Evolutionary conservation across 345 rosid genomes (phyloP), one percentile per base, ranked within the genome.

Genomic region (Populus nigra): DNA sequence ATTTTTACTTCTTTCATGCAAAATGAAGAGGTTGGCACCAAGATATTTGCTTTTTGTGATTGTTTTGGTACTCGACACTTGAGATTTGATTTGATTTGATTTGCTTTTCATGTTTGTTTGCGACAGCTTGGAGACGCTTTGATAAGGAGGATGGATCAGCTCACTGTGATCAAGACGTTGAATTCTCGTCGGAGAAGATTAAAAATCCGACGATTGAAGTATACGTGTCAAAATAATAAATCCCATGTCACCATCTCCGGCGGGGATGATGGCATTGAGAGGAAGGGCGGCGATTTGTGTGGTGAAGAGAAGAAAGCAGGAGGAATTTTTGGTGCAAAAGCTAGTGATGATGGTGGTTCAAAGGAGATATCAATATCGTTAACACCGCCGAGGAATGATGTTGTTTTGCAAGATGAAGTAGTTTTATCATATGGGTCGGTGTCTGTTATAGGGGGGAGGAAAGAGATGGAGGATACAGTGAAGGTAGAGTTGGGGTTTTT

Each of bases 401-500:
- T 62, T 17, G 63, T 76, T 5, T 20, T 75, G 10, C 43, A 75
- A 72, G 79, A 82, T 67, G 84, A 31, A 66, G 68, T 73, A 77
- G 81, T 68, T 72, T 72, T 65, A 12, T 61, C 87, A 4, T 82
- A 80, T 41, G 93, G 93, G 68, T 76, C 73, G 55, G 87, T 83
- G 31, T 91, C 95, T 12, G 83, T 88, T 63, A 89, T 88, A 22
- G 95, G 95, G n/a, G 76, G 85, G 86, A 84, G 93, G 78, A 82
- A 76, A 41, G 95, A 87, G 82, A 91, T 91, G 93, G 93, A 91
- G 73, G 95, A 91, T 57, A 86, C 90, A 5, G 87, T 84, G 84
- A 87, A 80, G 49, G 88, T 83, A 69, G 89, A 85, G 72, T 20
- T 80, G 35, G 93, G 90, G 27, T 87, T 88, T 45, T 57, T 73